These are phyloP conservation scores for Helminthosporium solani DNA, from an alignment of 2,329 filamentous ascomycete genomes.

Conservation along the genomic window DNA sequence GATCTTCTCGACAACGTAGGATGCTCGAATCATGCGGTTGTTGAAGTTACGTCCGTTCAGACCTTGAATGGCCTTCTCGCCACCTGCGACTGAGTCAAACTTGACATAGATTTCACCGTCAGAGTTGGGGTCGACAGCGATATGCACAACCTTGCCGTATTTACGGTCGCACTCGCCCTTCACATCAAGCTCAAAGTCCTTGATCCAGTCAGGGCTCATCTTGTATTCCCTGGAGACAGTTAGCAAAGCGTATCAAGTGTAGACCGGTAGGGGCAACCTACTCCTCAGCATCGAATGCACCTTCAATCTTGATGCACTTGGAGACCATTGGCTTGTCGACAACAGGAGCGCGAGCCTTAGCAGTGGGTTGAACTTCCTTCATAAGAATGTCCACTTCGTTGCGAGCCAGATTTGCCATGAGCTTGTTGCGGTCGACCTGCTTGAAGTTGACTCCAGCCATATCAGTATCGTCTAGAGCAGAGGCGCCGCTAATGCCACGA, in stretches of 20 bases:
- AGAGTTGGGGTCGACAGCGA: conserved; percentile 89
- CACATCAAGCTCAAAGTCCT: conserved; percentile 92
- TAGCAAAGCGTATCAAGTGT: conserved; percentile 10
- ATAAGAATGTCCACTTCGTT: conserved; percentile 70
- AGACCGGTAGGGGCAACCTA: conserved; percentile 55
- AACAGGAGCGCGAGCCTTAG: conserved; percentile 76
- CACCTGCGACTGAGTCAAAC: conserved; percentile 92
- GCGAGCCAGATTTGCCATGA: conserved; percentile 98
- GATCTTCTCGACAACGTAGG: conserved; percentile 95
- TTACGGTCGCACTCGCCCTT: conserved; percentile 88
- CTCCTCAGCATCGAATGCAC: conserved; percentile 92
- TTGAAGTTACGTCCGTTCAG: conserved; percentile 97
- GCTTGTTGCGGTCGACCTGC: conserved; percentile 96
- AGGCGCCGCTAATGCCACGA: conserved; percentile 82
- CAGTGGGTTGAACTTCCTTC: conserved; percentile 33
- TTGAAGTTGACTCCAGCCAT: conserved; percentile 99
- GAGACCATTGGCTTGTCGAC: conserved; percentile 82
- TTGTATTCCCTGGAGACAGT: conserved; percentile 28
- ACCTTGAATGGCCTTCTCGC: conserved; percentile 96
- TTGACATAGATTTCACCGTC: conserved; percentile 98
- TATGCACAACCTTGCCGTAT: conserved; percentile 97
- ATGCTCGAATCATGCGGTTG: conserved; percentile 86
- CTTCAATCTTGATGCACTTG: conserved; percentile 90
- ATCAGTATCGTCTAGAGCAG: conserved; percentile 94
- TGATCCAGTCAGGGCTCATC: conserved; percentile 64